Evolutionary conservation across 495 filamentous ascomycete genomes (phyloP).

Genomic region (Lichenothelia convexa): DNA sequence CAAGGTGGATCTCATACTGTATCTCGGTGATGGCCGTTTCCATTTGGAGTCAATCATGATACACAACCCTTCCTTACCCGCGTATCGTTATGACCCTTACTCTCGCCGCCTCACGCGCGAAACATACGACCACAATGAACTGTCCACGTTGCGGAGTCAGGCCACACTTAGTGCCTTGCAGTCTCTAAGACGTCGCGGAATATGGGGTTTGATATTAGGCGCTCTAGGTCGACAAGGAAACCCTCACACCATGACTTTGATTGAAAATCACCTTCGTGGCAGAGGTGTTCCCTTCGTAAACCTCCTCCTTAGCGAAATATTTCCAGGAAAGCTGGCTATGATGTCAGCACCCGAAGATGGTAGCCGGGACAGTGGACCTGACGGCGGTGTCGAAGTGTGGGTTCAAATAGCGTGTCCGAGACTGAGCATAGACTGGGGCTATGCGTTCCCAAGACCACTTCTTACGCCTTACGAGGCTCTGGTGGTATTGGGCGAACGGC

Average conservation of each 20-base stretch:
- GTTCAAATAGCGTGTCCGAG: conserved; percentile 93
- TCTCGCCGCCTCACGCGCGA: conserved; percentile 79
- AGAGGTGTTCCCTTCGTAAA: conserved; percentile 63
- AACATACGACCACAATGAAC: conserved; percentile 73
- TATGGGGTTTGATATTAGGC: conserved; percentile 90
- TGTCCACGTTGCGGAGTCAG: conserved; percentile 59
- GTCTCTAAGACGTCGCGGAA: conserved; percentile 53
- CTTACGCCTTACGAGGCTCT: conserved; percentile 91
- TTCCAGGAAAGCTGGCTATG: conserved; percentile 80
- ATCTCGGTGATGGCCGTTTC: conserved; percentile 91
- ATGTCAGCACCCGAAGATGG: too few species aligned
- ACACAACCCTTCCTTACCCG: conserved; percentile 74
- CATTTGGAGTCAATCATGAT: conserved; percentile 98
- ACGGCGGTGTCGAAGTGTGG: conserved; percentile 85
- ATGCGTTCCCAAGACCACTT: conserved; percentile 76
- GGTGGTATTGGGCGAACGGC: conserved; percentile 57
- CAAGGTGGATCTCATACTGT: conserved; percentile 63
- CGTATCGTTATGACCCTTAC: conserved; percentile 96
- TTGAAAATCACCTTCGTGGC: conserved; percentile 53
- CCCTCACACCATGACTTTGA: conserved; percentile 71
- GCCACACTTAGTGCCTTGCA: conserved; percentile 62
- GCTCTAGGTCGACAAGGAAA: conserved; percentile 89
- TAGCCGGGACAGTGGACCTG: too few species aligned
- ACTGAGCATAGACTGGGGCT: conserved; percentile 96
- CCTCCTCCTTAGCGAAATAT: conserved; percentile 78